Base-by-base conservation (phyloP, 306 rosid species). In the Psophocarpus tetragonolobus region DNA sequence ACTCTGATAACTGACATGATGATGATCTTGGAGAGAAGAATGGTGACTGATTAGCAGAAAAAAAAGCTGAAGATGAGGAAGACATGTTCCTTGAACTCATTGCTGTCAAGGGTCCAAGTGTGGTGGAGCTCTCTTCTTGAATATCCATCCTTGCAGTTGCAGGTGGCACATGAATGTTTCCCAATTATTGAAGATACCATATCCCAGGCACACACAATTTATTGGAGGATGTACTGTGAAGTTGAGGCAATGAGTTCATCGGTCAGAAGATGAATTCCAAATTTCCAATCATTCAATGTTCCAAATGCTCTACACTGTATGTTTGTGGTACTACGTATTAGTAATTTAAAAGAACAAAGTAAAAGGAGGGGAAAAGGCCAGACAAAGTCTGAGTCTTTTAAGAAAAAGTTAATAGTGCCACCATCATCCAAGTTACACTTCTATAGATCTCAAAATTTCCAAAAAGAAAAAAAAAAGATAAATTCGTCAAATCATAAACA, bases 11-110 rank as follows among this genome's bases (percentile, higher is more conserved):
- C 26, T 84, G 88, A 68, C 84, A 81, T 20, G 98, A 47, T 4
- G 98, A 41, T 7, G 93, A 81, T 83, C 96, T 89, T 36, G 98
- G 98, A 80, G 97, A 93, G 80, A 91, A 91, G 77, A 93, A 91
- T 0, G 98, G 98, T 5, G 98, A 93, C 82, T 91, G 98, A 48
- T 87, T 87, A 15, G 97, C 98, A 7, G 98, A 93, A 71, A 87
- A 88, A 70, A 93, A 93, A 4, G 87, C 85, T 4, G 97, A 91
- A 70, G 98, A 93, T 11, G 98, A 89, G 0, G 98, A 88, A 0
- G 97, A 93, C 87, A 88, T 75, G 57, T 91, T 93, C 82, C 97
- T 89, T 30, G 70, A 58, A 65, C 91, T 87, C 38, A 85, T 82
- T 68, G 89, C 85, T 33, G 66, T 84, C 76, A 85, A 63, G 64